Evolutionary conservation across 106 monocot species (phyloP), one percentile per base, ranked within the genome.

Genomic region (Dioscorea alata): DNA sequence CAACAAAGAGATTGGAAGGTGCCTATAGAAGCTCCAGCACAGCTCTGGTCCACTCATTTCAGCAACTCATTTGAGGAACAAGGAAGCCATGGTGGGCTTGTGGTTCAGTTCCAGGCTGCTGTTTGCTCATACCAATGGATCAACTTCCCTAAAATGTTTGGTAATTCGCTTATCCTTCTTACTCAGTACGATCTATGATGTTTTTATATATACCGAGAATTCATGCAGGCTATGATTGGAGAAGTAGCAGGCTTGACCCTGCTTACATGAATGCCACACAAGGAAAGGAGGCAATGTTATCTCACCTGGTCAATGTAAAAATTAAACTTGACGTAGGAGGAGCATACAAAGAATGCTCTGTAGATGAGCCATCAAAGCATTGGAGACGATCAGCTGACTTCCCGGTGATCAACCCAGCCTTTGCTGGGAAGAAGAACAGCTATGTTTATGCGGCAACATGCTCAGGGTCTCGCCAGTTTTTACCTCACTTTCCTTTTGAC

Each of bases 71-170:
- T 85, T 32, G 88, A 94, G 73, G 78, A 83, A 51, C 72, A 33
- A 24, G 75, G 79, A 4, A 71, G 6, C 0, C 9, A 1, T 0
- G 90, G 82, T 19, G 69, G 72, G 54, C 5, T 76, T 23, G 57
- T 68, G 58, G 59, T 94, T 57, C 76, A 81, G 49, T 16, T 94
- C 51, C 79, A 81, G 48, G 83, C 79, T 8, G 77, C 94, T 4
- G 81, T 72, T 20, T 94, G 90, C 67, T 91, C 94, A 49, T 94
- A 94, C 74, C 70, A 70, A 33, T 94, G 94, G 94, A 88, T 94
- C 69, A 67, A 88, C 49, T 91, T 90, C 58, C 69, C 85, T 15
- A 94, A 78, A 52, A 83, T 87, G 81, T 88, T 94, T 51, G 94
- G 94, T 94, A 82, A 53, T 59, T 63, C 21, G 18, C 59, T 59